Conservation (phyloP, 306 rosid species). For the Castanea sativa region DNA sequence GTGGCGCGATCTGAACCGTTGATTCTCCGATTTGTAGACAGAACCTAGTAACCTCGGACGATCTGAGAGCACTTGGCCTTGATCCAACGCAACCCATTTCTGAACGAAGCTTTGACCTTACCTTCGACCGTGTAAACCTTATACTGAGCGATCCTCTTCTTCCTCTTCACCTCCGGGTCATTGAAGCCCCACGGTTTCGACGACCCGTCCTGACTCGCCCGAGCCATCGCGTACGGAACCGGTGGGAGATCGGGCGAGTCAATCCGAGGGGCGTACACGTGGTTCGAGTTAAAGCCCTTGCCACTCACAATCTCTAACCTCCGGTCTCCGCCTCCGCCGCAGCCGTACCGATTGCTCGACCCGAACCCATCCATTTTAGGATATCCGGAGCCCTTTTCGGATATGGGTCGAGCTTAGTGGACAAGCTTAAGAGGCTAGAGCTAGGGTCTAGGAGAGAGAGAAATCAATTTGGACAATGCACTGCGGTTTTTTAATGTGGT, state of each 20-base stretch:
- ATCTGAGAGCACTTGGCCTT: conserved; percentile 65
- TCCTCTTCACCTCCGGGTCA: conserved; percentile 60
- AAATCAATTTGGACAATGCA: neutral
- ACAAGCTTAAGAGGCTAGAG: neutral
- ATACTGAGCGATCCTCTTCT: conserved; percentile 65
- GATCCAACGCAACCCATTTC: conserved; percentile 69
- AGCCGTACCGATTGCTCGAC: conserved; percentile 17
- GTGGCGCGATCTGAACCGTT: neutral
- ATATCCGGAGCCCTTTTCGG: neutral
- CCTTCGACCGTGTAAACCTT: conserved; percentile 70
- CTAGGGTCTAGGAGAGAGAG: neutral
- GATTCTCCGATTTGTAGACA: neutral
- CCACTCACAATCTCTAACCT: conserved; percentile 67
- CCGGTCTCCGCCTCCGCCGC: conserved; percentile 21
- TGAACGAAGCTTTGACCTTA: conserved; percentile 54
- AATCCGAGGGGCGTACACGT: neutral
- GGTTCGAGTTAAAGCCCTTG: conserved; percentile 38
- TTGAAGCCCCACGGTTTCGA: conserved; percentile 42
- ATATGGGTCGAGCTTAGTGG: too few relatives aligned
- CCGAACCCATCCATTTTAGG: conserved; percentile 47
- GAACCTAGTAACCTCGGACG: conserved; percentile 40
- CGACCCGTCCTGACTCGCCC: conserved; percentile 28
- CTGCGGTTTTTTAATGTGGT: neutral
- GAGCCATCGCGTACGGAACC: conserved; percentile 6
- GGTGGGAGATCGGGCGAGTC: conserved; percentile 23